Conservation (phyloP, 768 basidiomycete genomes). For the Tricholomella constricta region DNA sequence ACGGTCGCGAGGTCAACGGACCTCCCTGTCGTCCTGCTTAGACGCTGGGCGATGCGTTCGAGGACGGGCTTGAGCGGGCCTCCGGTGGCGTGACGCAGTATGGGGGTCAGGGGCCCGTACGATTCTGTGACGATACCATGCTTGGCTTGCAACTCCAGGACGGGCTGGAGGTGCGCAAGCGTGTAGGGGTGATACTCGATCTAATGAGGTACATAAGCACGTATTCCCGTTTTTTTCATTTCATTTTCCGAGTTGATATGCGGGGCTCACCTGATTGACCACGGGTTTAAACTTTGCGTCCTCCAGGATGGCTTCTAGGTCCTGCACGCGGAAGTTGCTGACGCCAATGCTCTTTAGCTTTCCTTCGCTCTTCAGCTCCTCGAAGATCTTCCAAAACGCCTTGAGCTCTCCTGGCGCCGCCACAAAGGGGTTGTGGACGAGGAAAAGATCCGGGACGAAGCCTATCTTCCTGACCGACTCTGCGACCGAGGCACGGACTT, state of each 20-base stretch:
- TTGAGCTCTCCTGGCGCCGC: slow-evolving; percentile 26
- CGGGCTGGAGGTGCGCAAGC: slow-evolving; percentile 33
- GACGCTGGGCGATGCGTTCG: slow-evolving; percentile 23
- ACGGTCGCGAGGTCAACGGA: slow-evolving; percentile 24
- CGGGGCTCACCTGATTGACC: slow-evolving; percentile 48
- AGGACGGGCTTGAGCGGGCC: slow-evolving; percentile 42
- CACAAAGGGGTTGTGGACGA: slow-evolving; percentile 48
- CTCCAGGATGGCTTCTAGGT: slow-evolving; percentile 44
- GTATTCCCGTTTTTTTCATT: background rate
- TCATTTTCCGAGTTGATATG: background rate
- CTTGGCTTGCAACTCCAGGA: slow-evolving; percentile 35
- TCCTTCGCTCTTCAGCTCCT: slow-evolving; percentile 45
- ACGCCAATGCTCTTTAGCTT: slow-evolving; percentile 50
- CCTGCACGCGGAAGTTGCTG: slow-evolving; percentile 50
- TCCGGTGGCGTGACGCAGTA: slow-evolving; percentile 37
- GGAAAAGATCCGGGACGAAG: slow-evolving; percentile 51
- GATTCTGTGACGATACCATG: slow-evolving; percentile 41
- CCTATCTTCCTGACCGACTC: slow-evolving; percentile 49
- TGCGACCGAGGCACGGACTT: slow-evolving; percentile 44
- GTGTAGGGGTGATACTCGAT: slow-evolving; percentile 40
- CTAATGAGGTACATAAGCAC: slow-evolving; percentile 19
- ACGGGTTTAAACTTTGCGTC: slow-evolving; percentile 51
- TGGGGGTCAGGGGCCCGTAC: slow-evolving; percentile 38
- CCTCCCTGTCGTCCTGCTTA: slow-evolving; percentile 20
- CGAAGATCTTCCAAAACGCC: slow-evolving; percentile 52